These are phyloP conservation scores for Lojkania enalia DNA, from an alignment of 2,329 filamentous ascomycete genomes.

Conservation along the genomic window DNA sequence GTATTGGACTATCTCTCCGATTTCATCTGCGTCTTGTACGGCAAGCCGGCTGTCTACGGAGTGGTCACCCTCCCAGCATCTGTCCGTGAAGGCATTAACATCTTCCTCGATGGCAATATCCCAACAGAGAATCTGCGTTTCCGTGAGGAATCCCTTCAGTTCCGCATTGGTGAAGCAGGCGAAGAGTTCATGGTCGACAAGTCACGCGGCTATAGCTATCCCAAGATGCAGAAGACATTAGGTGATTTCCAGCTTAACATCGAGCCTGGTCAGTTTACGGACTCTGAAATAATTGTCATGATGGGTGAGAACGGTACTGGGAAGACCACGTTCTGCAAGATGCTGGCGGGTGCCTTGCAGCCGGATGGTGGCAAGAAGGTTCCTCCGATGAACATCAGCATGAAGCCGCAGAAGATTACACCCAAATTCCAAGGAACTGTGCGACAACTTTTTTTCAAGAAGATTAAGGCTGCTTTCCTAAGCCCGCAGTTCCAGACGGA, in stretches of 20 bases:
- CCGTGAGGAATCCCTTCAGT: constrained; percentile 94
- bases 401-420: constrained; percentile 99
- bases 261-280: constrained; percentile 84
- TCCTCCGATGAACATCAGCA: constrained; percentile 94
- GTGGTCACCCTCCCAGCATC: constrained; percentile 95
- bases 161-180: constrained; percentile 86
- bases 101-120: constrained; percentile 97
- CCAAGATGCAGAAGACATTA: constrained; percentile 88
- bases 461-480: constrained; percentile 95
- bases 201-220: constrained; percentile 83
- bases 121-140: constrained; percentile 98
- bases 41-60: constrained; percentile 92
- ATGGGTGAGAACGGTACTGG: constrained; percentile 99
- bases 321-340: constrained; percentile 97
- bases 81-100: constrained; percentile 98
- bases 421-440: constrained; percentile 98
- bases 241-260: constrained; percentile 84
- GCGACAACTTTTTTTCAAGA: constrained; percentile 98
- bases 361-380: constrained; percentile 79
- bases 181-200: constrained; percentile 89
- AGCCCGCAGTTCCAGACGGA: constrained; percentile 99
- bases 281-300: constrained; percentile 99
- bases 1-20: constrained; percentile 98
- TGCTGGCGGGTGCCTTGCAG: constrained; percentile 90
- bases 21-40: constrained; percentile 97